Base-by-base conservation (phyloP, 495 filamentous ascomycete species). In the Podospora tetraspora region DNA sequence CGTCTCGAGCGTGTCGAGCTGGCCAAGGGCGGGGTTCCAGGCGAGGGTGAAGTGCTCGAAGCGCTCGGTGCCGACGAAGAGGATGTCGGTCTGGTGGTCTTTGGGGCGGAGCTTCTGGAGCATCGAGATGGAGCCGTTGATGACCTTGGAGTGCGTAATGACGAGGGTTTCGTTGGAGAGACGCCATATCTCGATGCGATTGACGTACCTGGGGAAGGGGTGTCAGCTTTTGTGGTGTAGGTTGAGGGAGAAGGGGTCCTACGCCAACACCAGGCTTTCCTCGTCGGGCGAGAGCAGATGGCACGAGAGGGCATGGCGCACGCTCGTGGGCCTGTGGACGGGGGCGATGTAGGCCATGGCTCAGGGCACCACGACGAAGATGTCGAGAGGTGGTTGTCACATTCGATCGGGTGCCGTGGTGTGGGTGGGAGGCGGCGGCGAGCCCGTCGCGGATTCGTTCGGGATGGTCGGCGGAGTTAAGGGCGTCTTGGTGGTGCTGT, bases 331-430 rank as follows among this genome's bases (percentile, higher is more conserved):
- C 71, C 90, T 83, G 78, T 98, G 95, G 66, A 99, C 96, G 5
- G 95, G 94, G 69, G 92, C 93, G 68, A 99, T 81, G 73, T 97
- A 99, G 61, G 96, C 90, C 95, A 99, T 99, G 37, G 23, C 63
- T 66, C 21, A 63, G 21, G 21, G 66, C 67, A 61, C 68, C 59
- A 52, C 30, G 57, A 67, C 62, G 61, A 37, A 9, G 21, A 32
- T 62, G 29, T 23, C 7, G 61, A 12, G 29, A 11, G 16, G 32
- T 22, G 9, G 16, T 52, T 30, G 59, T 73, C 60, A 75, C 73
- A 75, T 76, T 66, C 68, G 74, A 32, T 0, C 16, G 21, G 43
- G n/a, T 37, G 13, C 27, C 22, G 59, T 16, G 59, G 7, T 16
- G 4, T 8, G 12, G 23, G 23, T 11, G 19, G 12, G 62, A 25